These are phyloP conservation scores for Tanacetum coccineum DNA, from an alignment of 129 eudicot species.

Conservation along the genomic window DNA sequence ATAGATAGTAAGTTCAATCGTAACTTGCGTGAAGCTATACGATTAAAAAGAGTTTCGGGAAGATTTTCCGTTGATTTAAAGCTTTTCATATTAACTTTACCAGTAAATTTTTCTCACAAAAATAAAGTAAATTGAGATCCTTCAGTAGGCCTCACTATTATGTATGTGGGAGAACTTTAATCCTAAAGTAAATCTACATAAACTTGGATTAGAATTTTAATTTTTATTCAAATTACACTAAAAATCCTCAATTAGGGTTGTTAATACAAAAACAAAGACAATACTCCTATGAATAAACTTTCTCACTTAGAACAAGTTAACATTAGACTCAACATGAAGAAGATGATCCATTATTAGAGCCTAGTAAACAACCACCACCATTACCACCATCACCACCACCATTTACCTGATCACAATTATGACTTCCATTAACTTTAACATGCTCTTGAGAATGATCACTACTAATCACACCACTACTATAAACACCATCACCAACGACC, in stretches of 20 bases:
- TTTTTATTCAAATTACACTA: neutral
- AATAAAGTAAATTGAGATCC: too few species aligned
- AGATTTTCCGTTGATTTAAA: neutral
- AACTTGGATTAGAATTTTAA: neutral
- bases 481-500: too few species aligned
- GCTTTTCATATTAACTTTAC: too few species aligned
- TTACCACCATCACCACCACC: slow-evolving; percentile 9
- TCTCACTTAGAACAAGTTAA: slow-evolving; percentile 1
- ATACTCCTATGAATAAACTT: slow-evolving; percentile 8
- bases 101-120: too few species aligned
- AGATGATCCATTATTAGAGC: slow-evolving; percentile 53
- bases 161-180: too few species aligned
- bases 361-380: slow-evolving; percentile 30
- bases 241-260: slow-evolving; percentile 21
- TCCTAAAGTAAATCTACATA: too few species aligned
- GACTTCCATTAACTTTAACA: slow-evolving; percentile 17
- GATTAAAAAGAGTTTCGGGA: neutral
- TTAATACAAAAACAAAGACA: slow-evolving; percentile 19
- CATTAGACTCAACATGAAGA: slow-evolving; percentile 37
- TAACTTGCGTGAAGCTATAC: neutral
- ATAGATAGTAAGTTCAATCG: too few species aligned
- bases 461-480: neutral
- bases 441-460: slow-evolving; percentile 7
- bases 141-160: too few species aligned
- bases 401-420: slow-evolving; percentile 21